Base-by-base conservation (phyloP, 768 basidiomycete genomes). In the Suillus alpinus region DNA sequence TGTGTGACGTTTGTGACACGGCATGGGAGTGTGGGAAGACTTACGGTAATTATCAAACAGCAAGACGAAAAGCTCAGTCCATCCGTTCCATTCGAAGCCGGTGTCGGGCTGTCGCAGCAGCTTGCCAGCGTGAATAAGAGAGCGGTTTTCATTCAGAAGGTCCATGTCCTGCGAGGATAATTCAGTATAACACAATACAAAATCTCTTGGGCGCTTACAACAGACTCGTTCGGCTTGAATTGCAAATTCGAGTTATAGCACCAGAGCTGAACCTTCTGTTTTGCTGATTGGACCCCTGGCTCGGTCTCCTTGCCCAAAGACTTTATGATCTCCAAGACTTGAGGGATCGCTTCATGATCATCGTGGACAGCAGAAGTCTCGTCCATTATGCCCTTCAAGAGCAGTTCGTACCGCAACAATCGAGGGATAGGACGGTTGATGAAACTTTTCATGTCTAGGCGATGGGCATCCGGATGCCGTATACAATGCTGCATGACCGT, bases 11-110 rank as follows among this genome's bases (percentile, higher is more conserved):
- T 40, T 77, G 47, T 20, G n/a, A 51, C 26, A 37, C 16, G 23
- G 16, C 0, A 16, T 7, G 26, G 31, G 29, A 31, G 36, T 10
- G 40, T 20, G 36, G n/a, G 16, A 14, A 31, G 14, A 76, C 92
- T 73, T 61, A 94, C 94, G 74, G 67, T 98, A 99, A 68, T 98
- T 94, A 73, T 99, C 97, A 67, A 99, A 97, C 3, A 99, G 78
- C 57, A 98, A 80, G 8, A 96, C 89, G 63, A 88, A 91, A 7
- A 96, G 81, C 73, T 98, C 95, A 47, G 86, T 87, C 92, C 94
- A 96, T 44, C 89, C 91, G 63, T 84, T 92, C 87, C 88, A 91
- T 71, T 90, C 89, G 64, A 94, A 86, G 13, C 91, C 92, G 34
- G 88, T 87, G 62, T 97, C 95, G 14, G 94, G 91, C 66, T 95